Conservation (phyloP, 2,329 filamentous ascomycete genomes). For the Mollisiaceae sp. region DNA sequence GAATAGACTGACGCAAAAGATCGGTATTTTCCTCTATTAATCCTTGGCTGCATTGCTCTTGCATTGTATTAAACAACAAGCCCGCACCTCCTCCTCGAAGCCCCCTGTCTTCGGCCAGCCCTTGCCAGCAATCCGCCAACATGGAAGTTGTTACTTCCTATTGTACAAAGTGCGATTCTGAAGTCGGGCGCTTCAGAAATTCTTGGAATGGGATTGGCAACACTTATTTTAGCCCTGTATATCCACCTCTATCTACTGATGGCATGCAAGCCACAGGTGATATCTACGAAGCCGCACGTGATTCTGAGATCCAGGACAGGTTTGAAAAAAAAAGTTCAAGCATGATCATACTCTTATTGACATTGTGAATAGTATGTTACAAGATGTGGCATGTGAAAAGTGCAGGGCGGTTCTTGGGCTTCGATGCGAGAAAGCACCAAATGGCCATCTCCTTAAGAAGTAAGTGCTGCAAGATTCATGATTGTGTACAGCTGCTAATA, state of each 20-base stretch:
- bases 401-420: slow-evolving; percentile 38
- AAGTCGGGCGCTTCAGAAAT: slow-evolving; percentile 39
- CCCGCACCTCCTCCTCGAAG: neutral
- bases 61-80: no score
- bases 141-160: slow-evolving; percentile 38
- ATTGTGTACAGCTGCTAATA: slow-evolving; percentile 1
- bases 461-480: slow-evolving; percentile 19
- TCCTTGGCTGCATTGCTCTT: neutral
- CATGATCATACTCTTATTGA: neutral
- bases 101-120: neutral
- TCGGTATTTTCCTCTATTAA: neutral
- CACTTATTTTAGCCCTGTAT: slow-evolving; percentile 39
- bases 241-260: slow-evolving; percentile 27
- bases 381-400: slow-evolving; percentile 39
- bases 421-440: slow-evolving; percentile 39
- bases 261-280: slow-evolving; percentile 37
- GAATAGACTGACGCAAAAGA: neutral
- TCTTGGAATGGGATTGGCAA: slow-evolving; percentile 42
- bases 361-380: slow-evolving; percentile 33
- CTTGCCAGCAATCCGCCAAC: neutral
- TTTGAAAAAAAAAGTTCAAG: slow-evolving; percentile 19
- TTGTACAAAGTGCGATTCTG: slow-evolving; percentile 38
- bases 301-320: slow-evolving; percentile 38
- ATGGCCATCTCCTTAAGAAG: slow-evolving; percentile 39
- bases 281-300: slow-evolving; percentile 31